These are phyloP conservation scores for Naganishia friedmannii DNA, from an alignment of 768 basidiomycete genomes.

Conservation along the genomic window DNA sequence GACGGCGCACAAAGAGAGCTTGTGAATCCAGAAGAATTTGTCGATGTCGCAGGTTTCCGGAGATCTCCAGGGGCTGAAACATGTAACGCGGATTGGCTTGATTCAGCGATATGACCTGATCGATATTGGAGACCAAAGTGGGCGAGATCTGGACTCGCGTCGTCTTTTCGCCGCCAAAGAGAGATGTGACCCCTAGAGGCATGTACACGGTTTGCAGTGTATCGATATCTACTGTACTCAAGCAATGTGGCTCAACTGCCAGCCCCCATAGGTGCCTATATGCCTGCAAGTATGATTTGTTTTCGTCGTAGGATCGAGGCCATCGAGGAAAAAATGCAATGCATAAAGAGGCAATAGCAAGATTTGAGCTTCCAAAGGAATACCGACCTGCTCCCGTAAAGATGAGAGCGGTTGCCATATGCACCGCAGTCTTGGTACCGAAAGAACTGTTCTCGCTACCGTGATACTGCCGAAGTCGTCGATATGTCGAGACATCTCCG, in stretches of 20 bases:
- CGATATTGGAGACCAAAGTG: constrained; percentile 84
- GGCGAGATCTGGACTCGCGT: constrained; percentile 65
- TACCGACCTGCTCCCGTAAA: constrained; percentile 91
- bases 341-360: constrained; percentile 84
- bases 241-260: constrained; percentile 87
- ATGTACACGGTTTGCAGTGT: constrained; percentile 85
- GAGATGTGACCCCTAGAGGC: constrained; percentile 74
- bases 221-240: constrained; percentile 88
- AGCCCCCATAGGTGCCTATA: constrained; percentile 94
- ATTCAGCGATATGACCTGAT: constrained; percentile 72
- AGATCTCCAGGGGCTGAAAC: constrained; percentile 15
- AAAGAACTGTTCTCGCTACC: constrained; percentile 65
- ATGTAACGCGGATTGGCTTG: constrained; percentile 87
- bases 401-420: constrained; percentile 83
- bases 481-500: constrained; percentile 83
- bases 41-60: constrained; percentile 81
- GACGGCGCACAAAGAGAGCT: constrained; percentile 85
- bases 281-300: constrained; percentile 85
- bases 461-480: constrained; percentile 81
- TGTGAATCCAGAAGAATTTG: constrained; percentile 69
- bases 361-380: constrained; percentile 85
- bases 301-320: constrained; percentile 73
- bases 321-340: constrained; percentile 90
- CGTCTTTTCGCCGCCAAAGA: constrained; percentile 56
- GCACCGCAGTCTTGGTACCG: constrained; percentile 82